Evolutionary conservation across 768 basidiomycete genomes (phyloP).

Genomic region (Xerocomellus amylosporus): DNA sequence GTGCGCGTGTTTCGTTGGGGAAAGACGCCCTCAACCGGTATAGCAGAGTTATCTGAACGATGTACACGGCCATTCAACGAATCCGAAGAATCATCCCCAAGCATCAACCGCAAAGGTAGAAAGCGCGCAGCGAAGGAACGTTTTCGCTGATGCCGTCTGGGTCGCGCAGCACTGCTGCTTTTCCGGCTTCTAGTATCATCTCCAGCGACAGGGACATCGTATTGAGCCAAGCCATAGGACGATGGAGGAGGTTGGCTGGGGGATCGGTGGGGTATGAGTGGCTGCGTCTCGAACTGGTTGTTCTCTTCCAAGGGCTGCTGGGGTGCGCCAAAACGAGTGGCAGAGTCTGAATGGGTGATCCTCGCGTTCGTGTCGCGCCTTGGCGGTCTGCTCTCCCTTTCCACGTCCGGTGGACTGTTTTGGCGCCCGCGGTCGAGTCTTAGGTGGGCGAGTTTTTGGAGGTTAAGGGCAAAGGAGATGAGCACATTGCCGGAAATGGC

Average conservation of each 20-base stretch:
- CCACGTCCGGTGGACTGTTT: conserved; percentile 8
- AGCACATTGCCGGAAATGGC: conserved; percentile 84
- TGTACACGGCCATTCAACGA: background rate
- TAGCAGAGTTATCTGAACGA: background rate
- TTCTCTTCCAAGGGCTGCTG: conserved; percentile 10
- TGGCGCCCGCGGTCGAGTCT: conserved; percentile 49
- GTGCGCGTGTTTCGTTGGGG: conserved; percentile 21
- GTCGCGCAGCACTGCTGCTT: conserved; percentile 20
- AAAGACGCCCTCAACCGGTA: conserved; percentile 42
- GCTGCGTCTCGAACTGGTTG: conserved; percentile 25
- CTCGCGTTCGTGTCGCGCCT: background rate
- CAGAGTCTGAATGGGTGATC: background rate
- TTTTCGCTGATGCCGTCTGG: conserved; percentile 25
- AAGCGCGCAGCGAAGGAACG: conserved; percentile 36
- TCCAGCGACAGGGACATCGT: background rate
- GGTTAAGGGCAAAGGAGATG: conserved; percentile 86
- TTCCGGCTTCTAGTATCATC: conserved; percentile 31
- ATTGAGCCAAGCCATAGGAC: conserved; percentile 19
- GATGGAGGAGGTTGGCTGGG: conserved; percentile 15
- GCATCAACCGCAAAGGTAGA: conserved; percentile 27
- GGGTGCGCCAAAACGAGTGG: background rate
- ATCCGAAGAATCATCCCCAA: conserved; percentile 11
- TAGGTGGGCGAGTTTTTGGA: conserved; percentile 89
- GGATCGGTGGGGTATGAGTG: conserved; percentile 29
- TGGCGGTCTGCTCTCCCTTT: conserved; percentile 12